phyloP scores from a whole-genome alignment of 768 basidiomycete species.

The Mycena kentingensis region DNA sequence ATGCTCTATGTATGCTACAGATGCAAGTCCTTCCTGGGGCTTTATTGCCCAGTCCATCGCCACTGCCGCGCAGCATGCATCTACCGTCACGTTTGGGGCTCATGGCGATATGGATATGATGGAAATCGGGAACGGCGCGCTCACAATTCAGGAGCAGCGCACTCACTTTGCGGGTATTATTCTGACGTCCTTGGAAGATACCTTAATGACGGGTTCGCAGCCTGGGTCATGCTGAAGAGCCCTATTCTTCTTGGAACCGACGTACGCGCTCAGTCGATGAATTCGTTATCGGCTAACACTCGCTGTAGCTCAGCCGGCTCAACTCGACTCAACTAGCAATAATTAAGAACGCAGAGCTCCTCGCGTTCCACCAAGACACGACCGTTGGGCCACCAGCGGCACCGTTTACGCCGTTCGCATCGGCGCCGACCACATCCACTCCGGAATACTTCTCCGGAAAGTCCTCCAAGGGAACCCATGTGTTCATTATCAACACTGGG shows the following conservation, averaged over 20 bases:
- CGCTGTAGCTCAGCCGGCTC: constrained; percentile 42
- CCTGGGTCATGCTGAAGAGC: constrained; percentile 59
- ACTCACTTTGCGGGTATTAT: constrained; percentile 50
- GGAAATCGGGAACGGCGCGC: constrained; percentile 53
- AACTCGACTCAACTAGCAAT: constrained; percentile 45
- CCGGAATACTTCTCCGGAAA: constrained; percentile 55
- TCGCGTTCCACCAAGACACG: constrained; percentile 57
- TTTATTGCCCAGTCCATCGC: constrained; percentile 50
- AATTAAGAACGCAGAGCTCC: constrained; percentile 51
- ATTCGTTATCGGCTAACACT: background rate
- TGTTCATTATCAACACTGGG: constrained; percentile 56
- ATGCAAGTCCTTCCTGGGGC: constrained; percentile 50
- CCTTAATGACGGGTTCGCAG: constrained; percentile 18
- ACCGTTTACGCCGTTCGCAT: constrained; percentile 46
- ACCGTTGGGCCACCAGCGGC: constrained; percentile 47
- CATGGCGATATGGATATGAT: constrained; percentile 67
- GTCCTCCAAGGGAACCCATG: constrained; percentile 52
- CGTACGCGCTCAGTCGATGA: constrained; percentile 25
- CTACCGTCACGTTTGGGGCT: constrained; percentile 45
- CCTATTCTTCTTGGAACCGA: constrained; percentile 56
- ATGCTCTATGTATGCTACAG: background rate
- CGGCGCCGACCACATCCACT: constrained; percentile 43
- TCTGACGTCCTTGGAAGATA: background rate
- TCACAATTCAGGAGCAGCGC: constrained; percentile 51
- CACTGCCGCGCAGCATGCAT: constrained; percentile 44